Conservation (phyloP, 768 basidiomycete genomes). For the Russula vinacea region DNA sequence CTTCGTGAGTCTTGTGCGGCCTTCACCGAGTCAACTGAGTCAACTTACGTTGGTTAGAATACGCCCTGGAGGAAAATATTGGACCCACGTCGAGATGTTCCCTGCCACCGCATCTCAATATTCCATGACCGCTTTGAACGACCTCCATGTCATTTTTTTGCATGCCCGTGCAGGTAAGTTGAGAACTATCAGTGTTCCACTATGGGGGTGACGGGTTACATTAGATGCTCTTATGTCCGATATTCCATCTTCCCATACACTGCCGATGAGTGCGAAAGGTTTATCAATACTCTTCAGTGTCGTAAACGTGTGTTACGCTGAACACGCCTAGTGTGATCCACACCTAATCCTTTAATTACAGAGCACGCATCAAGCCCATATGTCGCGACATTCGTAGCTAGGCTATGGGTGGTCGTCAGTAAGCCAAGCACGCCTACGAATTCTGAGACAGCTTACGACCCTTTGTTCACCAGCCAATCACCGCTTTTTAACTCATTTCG, state of each 20-base stretch:
- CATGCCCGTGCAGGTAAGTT: neutral
- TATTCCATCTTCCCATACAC: slow-evolving; percentile 21
- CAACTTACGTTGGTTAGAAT: neutral
- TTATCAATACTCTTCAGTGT: slow-evolving; percentile 7
- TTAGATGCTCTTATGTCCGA: slow-evolving; percentile 17
- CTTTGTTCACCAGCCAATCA: slow-evolving; percentile 11
- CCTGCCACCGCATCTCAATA: slow-evolving; percentile 3
- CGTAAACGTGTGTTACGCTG: neutral
- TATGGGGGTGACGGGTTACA: no score
- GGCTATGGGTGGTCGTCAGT: slow-evolving; percentile 15
- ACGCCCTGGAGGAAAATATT: slow-evolving; percentile 22
- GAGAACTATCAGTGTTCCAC: no score
- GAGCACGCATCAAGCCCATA: slow-evolving; percentile 5
- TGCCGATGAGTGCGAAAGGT: neutral
- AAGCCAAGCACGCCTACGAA: neutral
- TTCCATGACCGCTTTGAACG: slow-evolving; percentile 8
- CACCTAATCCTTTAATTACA: neutral
- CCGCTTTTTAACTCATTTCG: slow-evolving; percentile 15
- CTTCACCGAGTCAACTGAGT: neutral
- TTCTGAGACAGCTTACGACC: neutral
- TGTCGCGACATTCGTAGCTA: slow-evolving; percentile 4
- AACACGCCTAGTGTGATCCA: no score
- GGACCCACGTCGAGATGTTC: slow-evolving; percentile 23
- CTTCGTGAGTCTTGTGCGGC: slow-evolving; percentile 4
- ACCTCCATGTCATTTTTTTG: slow-evolving; percentile 3